Evolutionary conservation across 371 early-diverging fungal genomes (phyloP).

Genomic region (Rhizopus microsporus): DNA sequence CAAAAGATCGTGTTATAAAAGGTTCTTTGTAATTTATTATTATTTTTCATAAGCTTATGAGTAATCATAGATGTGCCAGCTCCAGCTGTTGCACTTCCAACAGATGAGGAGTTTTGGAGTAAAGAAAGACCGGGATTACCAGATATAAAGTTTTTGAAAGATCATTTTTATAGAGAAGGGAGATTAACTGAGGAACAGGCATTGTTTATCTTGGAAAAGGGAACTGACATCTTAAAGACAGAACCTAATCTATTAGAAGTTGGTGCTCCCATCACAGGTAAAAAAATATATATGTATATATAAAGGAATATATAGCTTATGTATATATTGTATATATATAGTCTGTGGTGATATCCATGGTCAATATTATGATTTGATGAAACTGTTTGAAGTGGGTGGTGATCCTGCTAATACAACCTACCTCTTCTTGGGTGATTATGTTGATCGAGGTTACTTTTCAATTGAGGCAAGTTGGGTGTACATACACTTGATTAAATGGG

Average conservation of each 20-base stretch:
- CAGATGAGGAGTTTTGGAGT: constrained; percentile 62
- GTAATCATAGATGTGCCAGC: constrained; percentile 16
- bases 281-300: background rate
- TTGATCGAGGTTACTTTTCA: constrained; percentile 96
- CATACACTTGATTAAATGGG: background rate
- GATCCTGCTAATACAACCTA: constrained; percentile 87
- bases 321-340: constrained; percentile 11
- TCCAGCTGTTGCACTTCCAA: constrained; percentile 52
- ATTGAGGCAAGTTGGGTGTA: constrained; percentile 64
- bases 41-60: background rate
- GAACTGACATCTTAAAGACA: constrained; percentile 70
- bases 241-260: constrained; percentile 89
- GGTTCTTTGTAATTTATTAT: constrained; percentile 31
- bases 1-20: constrained; percentile 76
- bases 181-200: constrained; percentile 92
- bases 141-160: constrained; percentile 79
- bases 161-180: constrained; percentile 91
- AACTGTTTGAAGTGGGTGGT: constrained; percentile 97
- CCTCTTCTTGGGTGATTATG: constrained; percentile 97
- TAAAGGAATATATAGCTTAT: background rate
- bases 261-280: constrained; percentile 60
- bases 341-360: constrained; percentile 99
- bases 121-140: constrained; percentile 72
- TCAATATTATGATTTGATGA: constrained; percentile 98
- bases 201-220: constrained; percentile 78